These are phyloP conservation scores for Chaetothyriales sp. DNA, from an alignment of 2,329 filamentous ascomycete species.

Conservation along the genomic window DNA sequence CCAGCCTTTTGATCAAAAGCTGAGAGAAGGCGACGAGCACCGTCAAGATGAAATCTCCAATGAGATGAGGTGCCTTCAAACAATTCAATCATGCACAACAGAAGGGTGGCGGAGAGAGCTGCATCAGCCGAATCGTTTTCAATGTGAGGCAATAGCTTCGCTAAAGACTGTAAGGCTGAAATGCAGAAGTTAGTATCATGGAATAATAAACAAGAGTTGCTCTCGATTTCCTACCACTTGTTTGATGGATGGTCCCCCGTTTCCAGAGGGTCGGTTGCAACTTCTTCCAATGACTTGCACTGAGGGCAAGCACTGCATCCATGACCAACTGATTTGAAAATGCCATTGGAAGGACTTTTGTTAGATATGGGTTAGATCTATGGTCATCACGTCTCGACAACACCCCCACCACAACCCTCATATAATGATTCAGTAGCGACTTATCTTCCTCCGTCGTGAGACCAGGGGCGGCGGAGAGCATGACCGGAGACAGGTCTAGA, in stretches of 20 bases:
- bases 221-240: conserved; percentile 9
- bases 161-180: conserved; percentile 19
- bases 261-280: conserved; percentile 21
- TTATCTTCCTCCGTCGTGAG: conserved; percentile 19
- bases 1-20: conserved; percentile 21
- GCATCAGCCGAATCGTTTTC: conserved; percentile 25
- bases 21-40: conserved; percentile 28
- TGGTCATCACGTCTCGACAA: conserved; percentile 17
- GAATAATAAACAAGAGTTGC: background rate
- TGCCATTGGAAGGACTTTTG: conserved; percentile 19
- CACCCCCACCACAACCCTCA: conserved; percentile 18
- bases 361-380: conserved; percentile 19
- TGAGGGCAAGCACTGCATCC: conserved; percentile 19
- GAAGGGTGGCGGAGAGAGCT: conserved; percentile 28
- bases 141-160: conserved; percentile 11
- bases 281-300: conserved; percentile 21
- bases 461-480: conserved; percentile 14
- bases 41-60: conserved; percentile 33
- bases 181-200: conserved; percentile 9
- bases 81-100: conserved; percentile 32
- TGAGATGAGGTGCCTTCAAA: conserved; percentile 31
- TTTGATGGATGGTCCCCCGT: conserved; percentile 18
- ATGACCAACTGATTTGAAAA: conserved; percentile 19
- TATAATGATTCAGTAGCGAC: conserved; percentile 21
- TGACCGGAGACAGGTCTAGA: conserved; percentile 6